Evolutionary conservation across 1,284 basidiomycete species (phyloP).

Genomic region (Fomitopsis palustris): DNA sequence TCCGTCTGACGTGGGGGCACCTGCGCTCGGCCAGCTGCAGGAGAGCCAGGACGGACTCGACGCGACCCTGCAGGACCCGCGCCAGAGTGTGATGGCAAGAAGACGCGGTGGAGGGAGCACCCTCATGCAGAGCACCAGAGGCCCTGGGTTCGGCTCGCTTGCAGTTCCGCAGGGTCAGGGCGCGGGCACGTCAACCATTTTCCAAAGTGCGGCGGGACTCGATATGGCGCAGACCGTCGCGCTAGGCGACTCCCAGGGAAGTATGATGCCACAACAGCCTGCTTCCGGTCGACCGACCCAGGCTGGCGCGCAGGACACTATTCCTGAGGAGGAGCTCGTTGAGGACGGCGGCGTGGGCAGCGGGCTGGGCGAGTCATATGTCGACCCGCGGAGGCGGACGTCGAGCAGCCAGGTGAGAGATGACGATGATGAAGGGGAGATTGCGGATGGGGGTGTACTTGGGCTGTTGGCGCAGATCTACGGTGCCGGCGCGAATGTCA

Average conservation of each 20-base stretch:
- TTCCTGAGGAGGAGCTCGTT: slow-evolving; percentile 44
- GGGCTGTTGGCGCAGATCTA: slow-evolving; percentile 79
- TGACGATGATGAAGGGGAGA: slow-evolving; percentile 55
- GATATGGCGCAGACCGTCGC: slow-evolving; percentile 64
- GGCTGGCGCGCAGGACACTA: slow-evolving; percentile 21
- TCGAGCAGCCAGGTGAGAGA: slow-evolving; percentile 41
- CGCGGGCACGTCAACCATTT: slow-evolving; percentile 38
- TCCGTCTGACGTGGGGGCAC: slow-evolving; percentile 8
- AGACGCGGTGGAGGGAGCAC: slow-evolving; percentile 25
- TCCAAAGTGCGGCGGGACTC: slow-evolving; percentile 35
- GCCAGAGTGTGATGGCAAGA: neutral
- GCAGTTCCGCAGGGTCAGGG: slow-evolving; percentile 5
- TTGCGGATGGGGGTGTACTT: slow-evolving; percentile 65
- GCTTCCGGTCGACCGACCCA: slow-evolving; percentile 3
- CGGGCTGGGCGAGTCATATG: slow-evolving; percentile 69
- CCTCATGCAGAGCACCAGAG: slow-evolving; percentile 24
- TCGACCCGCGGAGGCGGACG: slow-evolving; percentile 39
- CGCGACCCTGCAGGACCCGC: slow-evolving; percentile 10
- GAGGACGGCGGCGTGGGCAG: slow-evolving; percentile 55
- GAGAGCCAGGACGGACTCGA: slow-evolving; percentile 16
- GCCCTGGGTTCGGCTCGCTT: slow-evolving; percentile 10
- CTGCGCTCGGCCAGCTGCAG: slow-evolving; percentile 1
- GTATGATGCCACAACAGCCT: slow-evolving; percentile 25
- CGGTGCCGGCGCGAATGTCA: slow-evolving; percentile 46
- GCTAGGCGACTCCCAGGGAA: slow-evolving; percentile 70